Evolutionary conservation across 257 asterid species (phyloP), one percentile per base, ranked within the genome.

Genomic region (Solanum verrucosum): DNA sequence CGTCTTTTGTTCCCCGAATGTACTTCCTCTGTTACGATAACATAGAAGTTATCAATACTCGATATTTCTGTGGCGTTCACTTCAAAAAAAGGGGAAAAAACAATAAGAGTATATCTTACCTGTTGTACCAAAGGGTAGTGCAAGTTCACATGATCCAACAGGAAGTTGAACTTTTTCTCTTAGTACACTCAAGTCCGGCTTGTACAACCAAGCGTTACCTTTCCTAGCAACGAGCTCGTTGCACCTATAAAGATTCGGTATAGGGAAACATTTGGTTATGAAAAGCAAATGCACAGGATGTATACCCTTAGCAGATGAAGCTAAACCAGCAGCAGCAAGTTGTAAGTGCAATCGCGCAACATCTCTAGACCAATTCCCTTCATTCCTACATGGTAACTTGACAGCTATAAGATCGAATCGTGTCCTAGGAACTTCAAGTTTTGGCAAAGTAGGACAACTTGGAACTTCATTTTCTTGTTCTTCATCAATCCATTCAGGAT

Each of bases 401-500:
- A 96, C 96, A 0, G 92, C 95, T 11, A 96, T 91, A n/a, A 96
- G 95, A 86, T 96, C 97, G 3, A 94, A 91, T n/a, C 95, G 91
- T 34, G 86, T 90, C 35, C 88, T 87, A 35, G 98, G 98, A 3
- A 94, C 91, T 31, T 93, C 89, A 7, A 94, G 84, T 38, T 86
- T 89, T 6, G 99, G 99, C 3, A 95, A 87, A 0, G 95, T 88
- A 6, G 99, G 98, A 88, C 98, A 96, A 27, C 88, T 93, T 6
- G 98, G 99, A 34, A 95, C 92, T 10, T 90, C 95, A 6, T 88
- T 92, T 44, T 95, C 96, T 86, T 96, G 98, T 46, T 96, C 99
- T 88, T 96, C 98, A 75, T 96, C 99, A 59, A 96, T 96, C 99
- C 99, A 96, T 87, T 96, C 99, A 0, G 99, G 98, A 82, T 93